These are phyloP conservation scores for Aspergillus vadensis DNA, from an alignment of 2,329 filamentous ascomycete species.

Conservation along the genomic window DNA sequence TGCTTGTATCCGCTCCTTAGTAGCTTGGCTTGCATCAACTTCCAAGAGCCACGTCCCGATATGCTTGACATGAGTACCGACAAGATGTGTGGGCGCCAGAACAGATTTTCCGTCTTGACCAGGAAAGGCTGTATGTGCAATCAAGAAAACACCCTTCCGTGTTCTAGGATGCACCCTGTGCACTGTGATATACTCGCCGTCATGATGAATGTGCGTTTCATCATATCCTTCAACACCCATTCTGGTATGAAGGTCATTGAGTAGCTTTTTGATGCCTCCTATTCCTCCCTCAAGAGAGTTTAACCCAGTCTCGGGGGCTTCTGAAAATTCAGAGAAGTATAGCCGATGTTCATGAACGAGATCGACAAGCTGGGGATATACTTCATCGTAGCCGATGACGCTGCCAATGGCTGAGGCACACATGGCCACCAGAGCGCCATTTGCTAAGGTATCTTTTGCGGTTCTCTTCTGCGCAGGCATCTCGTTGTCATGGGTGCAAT, in stretches of 20 bases:
- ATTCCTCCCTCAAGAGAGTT: conserved; percentile 78
- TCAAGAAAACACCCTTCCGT: conserved; percentile 89
- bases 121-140: conserved; percentile 94
- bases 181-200: conserved; percentile 93
- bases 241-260: conserved; percentile 91
- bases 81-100: conserved; percentile 76
- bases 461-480: conserved; percentile 93
- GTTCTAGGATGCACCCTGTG: conserved; percentile 92
- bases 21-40: conserved; percentile 74
- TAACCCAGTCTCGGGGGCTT: conserved; percentile 47
- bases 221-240: conserved; percentile 96
- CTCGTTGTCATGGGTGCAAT: conserved; percentile 98
- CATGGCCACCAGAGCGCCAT: conserved; percentile 92
- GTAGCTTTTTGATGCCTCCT: conserved; percentile 82
- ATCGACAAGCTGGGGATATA: conserved; percentile 91
- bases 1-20: conserved; percentile 62
- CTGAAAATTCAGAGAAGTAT: conserved; percentile 78
- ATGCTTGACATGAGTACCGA: conserved; percentile 80
- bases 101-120: conserved; percentile 82
- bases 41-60: conserved; percentile 91
- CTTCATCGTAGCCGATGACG: conserved; percentile 97
- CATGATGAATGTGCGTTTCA: conserved; percentile 95
- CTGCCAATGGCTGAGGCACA: conserved; percentile 92
- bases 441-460: conserved; percentile 89
- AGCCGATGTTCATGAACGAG: conserved; percentile 84